Conservation (phyloP, 73 alveolate genomes). For the Stentor coeruleus region DNA sequence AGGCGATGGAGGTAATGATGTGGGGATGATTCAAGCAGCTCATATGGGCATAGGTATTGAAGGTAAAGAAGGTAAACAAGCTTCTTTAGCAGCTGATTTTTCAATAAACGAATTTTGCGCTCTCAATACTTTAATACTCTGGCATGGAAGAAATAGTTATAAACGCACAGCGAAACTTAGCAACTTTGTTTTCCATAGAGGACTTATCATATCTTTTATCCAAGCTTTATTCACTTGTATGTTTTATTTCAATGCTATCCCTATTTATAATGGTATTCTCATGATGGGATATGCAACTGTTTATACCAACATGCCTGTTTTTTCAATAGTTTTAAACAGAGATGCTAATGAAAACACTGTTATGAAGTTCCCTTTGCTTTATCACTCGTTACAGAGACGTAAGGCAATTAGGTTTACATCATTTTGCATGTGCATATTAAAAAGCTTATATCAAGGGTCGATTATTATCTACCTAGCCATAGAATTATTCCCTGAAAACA, state of each 20-base stretch:
- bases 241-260: constrained; percentile 92
- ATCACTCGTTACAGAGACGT: constrained; percentile 80
- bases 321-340: constrained; percentile 86
- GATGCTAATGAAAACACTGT: constrained; percentile 79
- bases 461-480: constrained; percentile 81
- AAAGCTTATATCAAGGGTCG: constrained; percentile 74
- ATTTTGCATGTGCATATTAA: constrained; percentile 93
- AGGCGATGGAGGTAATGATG: constrained; percentile 99
- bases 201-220: constrained; percentile 86
- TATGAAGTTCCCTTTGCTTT: constrained; percentile 84
- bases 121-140: constrained; percentile 70
- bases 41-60: constrained; percentile 92
- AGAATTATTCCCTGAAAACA: constrained; percentile 68
- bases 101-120: constrained; percentile 84
- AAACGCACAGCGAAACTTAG: constrained; percentile 83
- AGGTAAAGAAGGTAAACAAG: constrained; percentile 93
- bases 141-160: constrained; percentile 97
- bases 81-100: constrained; percentile 97
- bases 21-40: constrained; percentile 96
- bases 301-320: constrained; percentile 94
- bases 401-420: constrained; percentile 80
- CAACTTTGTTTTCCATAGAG: constrained; percentile 95
- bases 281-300: constrained; percentile 96
- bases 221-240: constrained; percentile 83
- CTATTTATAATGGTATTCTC: constrained; percentile 94